Base-by-base conservation (phyloP, 768 basidiomycete genomes). In the Pleurotus cornucopiae region DNA sequence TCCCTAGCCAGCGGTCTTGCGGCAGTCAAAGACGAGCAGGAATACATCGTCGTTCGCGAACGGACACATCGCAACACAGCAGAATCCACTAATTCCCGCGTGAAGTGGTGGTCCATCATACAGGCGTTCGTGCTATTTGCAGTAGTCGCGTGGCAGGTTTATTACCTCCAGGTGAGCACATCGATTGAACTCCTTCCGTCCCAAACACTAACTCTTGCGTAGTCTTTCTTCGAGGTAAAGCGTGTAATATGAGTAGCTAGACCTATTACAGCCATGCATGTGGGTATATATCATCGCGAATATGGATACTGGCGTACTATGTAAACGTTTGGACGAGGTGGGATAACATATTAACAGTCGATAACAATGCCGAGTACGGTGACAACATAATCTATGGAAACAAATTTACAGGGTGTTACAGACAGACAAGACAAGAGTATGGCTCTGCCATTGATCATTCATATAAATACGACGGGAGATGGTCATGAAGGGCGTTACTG, bases 41-140 rank as follows among this genome's bases (percentile, higher is more conserved):
- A 98, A 71, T 99, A 99, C 72, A 94, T 99, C 60, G 90, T 96
- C 30, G 86, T 98, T 25, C 83, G 97, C 49, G 97, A 99, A 71
- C 81, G 82, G 58, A 87, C 87, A 41, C 97, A 99, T 70, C 80
- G 97, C 54, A 92, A 98, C 69, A 99, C 97, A 49, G 88, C 92
- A 6, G 91, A 91, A 77, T 96, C 83, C 1, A 92, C 91, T 16
- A 98, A 98, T 68, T 82, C 89, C 39, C 85, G 97, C 39, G 96
- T 99, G 53, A 98, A 98, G 74, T 98, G 94, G 94, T 99, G 97
- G 97, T 95, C 94, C 2, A 86, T 99, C 58, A 68, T 94, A 5
- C 97, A 99, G 70, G 80, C 89, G 3, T 67, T 91, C 40, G 89
- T 98, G 18, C 74, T 98, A 56, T 89, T 98, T 66, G 77, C 84